Evolutionary conservation across 2,329 filamentous ascomycete species (phyloP).

Genomic region (Neophaeococcomyces mojaviensis): DNA sequence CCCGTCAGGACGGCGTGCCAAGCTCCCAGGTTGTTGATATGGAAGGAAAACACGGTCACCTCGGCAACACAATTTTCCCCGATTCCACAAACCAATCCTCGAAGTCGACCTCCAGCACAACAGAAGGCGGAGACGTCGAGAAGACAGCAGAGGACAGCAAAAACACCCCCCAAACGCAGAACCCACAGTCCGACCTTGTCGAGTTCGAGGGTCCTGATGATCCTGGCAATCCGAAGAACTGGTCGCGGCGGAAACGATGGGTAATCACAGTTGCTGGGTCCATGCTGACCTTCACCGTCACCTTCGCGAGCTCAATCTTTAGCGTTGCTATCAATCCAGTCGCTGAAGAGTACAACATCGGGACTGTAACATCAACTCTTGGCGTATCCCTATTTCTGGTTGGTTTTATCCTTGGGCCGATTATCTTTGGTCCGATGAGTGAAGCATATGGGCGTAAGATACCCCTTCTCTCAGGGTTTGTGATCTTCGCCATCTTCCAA

Average conservation of each 20-base stretch:
- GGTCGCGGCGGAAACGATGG: slow-evolving; percentile 33
- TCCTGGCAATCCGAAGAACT: slow-evolving; percentile 25
- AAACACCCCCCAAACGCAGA: background rate
- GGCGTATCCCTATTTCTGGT: slow-evolving; percentile 45
- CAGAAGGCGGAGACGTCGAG: background rate
- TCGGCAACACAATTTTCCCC: too few relatives aligned
- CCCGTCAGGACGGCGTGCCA: background rate
- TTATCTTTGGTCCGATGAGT: slow-evolving; percentile 38
- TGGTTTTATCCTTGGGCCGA: slow-evolving; percentile 33
- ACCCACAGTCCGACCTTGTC: slow-evolving; percentile 15
- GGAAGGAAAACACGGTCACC: too few relatives aligned
- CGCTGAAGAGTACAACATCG: slow-evolving; percentile 38
- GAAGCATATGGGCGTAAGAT: slow-evolving; percentile 44
- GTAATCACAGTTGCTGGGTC: slow-evolving; percentile 35
- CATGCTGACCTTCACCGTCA: slow-evolving; percentile 39
- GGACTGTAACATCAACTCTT: slow-evolving; percentile 42
- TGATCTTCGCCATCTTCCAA: slow-evolving; percentile 46
- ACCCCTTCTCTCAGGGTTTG: slow-evolving; percentile 44
- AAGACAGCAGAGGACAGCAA: background rate
- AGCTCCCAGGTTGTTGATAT: too few relatives aligned
- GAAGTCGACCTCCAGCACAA: too few relatives aligned
- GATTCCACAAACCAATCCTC: too few relatives aligned
- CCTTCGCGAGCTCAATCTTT: slow-evolving; percentile 42
- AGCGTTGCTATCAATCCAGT: slow-evolving; percentile 34
- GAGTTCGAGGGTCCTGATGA: slow-evolving; percentile 24